phyloP scores from a whole-genome alignment of 306 rosid genomes.

The Potentilla sterilis region DNA sequence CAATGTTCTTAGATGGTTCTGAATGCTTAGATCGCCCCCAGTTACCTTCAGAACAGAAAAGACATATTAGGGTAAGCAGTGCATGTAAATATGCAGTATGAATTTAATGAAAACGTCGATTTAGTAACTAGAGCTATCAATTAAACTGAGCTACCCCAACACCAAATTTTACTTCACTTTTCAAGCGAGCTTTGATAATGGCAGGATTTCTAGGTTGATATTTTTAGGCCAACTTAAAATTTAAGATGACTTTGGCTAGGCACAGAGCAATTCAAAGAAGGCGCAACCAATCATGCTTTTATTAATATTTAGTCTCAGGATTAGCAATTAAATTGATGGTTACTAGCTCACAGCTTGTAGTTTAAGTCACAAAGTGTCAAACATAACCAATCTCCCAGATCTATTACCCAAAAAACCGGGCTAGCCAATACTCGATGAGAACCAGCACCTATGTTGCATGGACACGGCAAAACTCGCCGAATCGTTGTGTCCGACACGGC shows the following conservation, averaged over 20 bases:
- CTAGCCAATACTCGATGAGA: neutral
- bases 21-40: constrained; percentile 36
- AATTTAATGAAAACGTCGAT: neutral
- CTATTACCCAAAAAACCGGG: neutral
- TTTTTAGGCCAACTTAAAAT: neutral
- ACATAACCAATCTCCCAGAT: neutral
- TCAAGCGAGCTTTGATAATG: neutral
- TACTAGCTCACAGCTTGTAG: neutral
- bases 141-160: neutral
- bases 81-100: constrained; percentile 13
- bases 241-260: neutral
- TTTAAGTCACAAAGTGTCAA: neutral
- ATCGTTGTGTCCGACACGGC: too few species aligned
- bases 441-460: neutral
- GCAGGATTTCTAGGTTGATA: neutral
- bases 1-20: constrained; percentile 40
- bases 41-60: constrained; percentile 39
- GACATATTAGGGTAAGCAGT: neutral
- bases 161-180: neutral
- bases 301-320: neutral
- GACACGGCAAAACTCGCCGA: too few species aligned
- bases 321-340: neutral
- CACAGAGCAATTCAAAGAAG: neutral
- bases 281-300: neutral
- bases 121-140: neutral